Evolutionary conservation across 306 rosid species (phyloP), one percentile per base, ranked within the genome.

Genomic region (Lathyrus aphaca): DNA sequence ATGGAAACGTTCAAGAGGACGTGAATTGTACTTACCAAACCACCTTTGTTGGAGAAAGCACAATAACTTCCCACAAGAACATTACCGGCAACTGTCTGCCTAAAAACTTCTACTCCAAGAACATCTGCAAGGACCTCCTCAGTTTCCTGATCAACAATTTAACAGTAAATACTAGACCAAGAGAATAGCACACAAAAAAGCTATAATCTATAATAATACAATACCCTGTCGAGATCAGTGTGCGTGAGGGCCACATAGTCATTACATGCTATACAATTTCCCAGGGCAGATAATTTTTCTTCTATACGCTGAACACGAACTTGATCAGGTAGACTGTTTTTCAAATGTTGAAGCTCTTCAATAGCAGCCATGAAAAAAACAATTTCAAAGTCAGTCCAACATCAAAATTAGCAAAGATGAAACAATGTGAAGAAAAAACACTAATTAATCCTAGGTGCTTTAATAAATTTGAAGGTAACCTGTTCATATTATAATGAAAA

Each of bases 41-140:
- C 97, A 55, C 97, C 97, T 74, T 65, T 87, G 72, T 92, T 92
- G 48, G 96, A 84, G 75, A 92, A 72, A 72, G 83, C 78, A 68
- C 96, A 89, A 73, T 63, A 89, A 73, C 97, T 87, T 14, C 96
- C 97, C 5, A 92, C 97, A 40, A 92, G 92, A 50, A 83, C 81
- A 62, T 92, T 89, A 10, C 91, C 95, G 0, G 95, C 97, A 30
- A 92, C 68, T 3, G 95, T 89, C 68, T 89, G 95, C 82, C 95
- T 84, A 71, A 92, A 92, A 66, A 92, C 97, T 78, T 92, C 97
- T 17, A 92, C 95, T 59, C 96, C 96, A 45, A 89, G 97, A 66
- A 89, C 91, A 84, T 92, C 97, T 3, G 90, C 86, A 17, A 92
- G 83, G 81, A 89, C 81, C 72, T 92, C 91, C 83, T 92, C 95